These are phyloP conservation scores for Neopestalotiopsis rosae DNA, from an alignment of 2,329 filamentous ascomycete genomes.

Conservation along the genomic window DNA sequence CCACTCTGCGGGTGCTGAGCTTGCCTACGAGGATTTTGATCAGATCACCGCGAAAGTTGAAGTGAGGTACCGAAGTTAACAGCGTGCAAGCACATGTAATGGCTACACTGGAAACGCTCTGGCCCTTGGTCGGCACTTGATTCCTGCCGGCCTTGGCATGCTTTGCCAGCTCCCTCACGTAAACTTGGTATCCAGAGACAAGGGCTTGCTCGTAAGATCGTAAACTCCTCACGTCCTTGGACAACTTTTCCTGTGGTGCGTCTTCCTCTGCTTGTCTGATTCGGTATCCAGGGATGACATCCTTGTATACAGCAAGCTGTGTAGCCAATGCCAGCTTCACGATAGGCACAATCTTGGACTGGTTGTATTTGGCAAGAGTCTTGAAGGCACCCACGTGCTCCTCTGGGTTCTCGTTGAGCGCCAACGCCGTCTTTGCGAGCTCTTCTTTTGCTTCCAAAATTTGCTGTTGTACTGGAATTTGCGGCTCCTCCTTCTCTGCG, in stretches of 20 bases:
- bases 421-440: constrained; percentile 78
- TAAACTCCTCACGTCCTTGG: constrained; percentile 86
- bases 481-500: constrained; percentile 60
- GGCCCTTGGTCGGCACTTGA: constrained; percentile 43
- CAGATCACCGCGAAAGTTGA: constrained; percentile 92
- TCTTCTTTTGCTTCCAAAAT: constrained; percentile 91
- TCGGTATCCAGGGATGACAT: constrained; percentile 94
- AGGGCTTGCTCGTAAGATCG: constrained; percentile 87
- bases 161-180: constrained; percentile 76
- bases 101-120: constrained; percentile 72
- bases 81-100: constrained; percentile 86
- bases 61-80: constrained; percentile 84
- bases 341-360: constrained; percentile 73
- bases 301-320: constrained; percentile 90
- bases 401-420: constrained; percentile 91
- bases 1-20: constrained; percentile 73
- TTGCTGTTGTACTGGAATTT: constrained; percentile 77
- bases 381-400: constrained; percentile 85
- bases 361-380: constrained; percentile 74
- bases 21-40: constrained; percentile 87
- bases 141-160: constrained; percentile 63
- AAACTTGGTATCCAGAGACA: constrained; percentile 82
- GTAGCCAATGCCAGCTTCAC: constrained; percentile 87
- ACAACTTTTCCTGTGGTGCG: constrained; percentile 77
- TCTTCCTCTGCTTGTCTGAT: constrained; percentile 84